Conservation (phyloP, 805 yeast genomes). For the Yarrowia keelungensis region DNA sequence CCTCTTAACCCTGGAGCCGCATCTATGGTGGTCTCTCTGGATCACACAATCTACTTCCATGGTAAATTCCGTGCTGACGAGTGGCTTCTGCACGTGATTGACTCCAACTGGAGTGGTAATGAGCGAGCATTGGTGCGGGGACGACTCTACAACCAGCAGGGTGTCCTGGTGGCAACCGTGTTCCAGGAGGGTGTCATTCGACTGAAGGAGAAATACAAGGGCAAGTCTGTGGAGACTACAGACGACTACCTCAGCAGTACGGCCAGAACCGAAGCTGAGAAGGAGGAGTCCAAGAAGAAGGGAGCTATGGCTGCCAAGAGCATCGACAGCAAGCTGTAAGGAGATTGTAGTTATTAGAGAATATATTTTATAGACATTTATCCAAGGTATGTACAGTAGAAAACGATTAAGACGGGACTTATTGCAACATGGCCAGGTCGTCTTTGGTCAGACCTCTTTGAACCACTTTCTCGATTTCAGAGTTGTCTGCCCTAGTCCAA, state of each 20-base stretch:
- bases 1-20: constrained; percentile 30
- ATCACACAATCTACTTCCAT: constrained; percentile 72
- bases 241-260: constrained; percentile 29
- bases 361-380: constrained; percentile 17
- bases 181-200: constrained; percentile 68
- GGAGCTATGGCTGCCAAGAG: constrained; percentile 17
- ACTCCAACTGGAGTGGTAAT: constrained; percentile 58
- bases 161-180: constrained; percentile 89
- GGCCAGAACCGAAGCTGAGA: constrained; percentile 7
- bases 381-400: neutral
- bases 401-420: too few relatives aligned
- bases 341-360: neutral
- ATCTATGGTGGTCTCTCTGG: constrained; percentile 58
- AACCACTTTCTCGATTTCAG: neutral
- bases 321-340: constrained; percentile 19
- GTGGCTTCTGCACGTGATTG: constrained; percentile 61
- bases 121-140: constrained; percentile 71
- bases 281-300: constrained; percentile 29
- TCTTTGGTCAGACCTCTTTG: neutral
- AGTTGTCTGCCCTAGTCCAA: constrained; percentile 8
- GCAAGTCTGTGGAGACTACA: constrained; percentile 22
- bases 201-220: constrained; percentile 38
- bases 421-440: neutral
- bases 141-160: constrained; percentile 82
- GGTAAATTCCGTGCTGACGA: constrained; percentile 56